Evolutionary conservation across 192 early-diverging fungal species (phyloP).

Genomic region (Linnemannia exigua): DNA sequence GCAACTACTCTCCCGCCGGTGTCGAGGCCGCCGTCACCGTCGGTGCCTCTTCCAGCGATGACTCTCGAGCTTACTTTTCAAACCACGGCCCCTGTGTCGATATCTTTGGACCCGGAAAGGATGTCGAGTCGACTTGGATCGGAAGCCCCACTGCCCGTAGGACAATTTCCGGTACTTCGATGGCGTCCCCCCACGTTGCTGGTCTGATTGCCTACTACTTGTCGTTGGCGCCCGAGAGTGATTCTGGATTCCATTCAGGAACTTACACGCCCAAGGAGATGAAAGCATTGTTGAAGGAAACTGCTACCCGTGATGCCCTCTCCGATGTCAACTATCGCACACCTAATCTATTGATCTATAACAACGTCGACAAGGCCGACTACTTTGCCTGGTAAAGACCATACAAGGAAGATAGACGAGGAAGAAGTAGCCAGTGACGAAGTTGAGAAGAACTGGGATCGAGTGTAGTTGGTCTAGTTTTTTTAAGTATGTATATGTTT

Average conservation of each 20-base stretch:
- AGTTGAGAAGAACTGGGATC: neutral
- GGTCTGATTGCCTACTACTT: slow-evolving; percentile 86
- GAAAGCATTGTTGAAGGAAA: slow-evolving; percentile 68
- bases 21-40: slow-evolving; percentile 83
- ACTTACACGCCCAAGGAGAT: slow-evolving; percentile 68
- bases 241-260: slow-evolving; percentile 46
- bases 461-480: neutral
- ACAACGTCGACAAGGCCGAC: slow-evolving; percentile 39
- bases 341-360: slow-evolving; percentile 77
- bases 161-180: slow-evolving; percentile 93
- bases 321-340: slow-evolving; percentile 61
- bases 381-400: slow-evolving; percentile 47
- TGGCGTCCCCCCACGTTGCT: slow-evolving; percentile 92
- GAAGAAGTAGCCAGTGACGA: neutral
- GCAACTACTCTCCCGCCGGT: slow-evolving; percentile 86
- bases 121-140: slow-evolving; percentile 70
- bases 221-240: slow-evolving; percentile 57
- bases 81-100: slow-evolving; percentile 91
- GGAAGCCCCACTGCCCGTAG: slow-evolving; percentile 81
- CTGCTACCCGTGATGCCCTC: slow-evolving; percentile 69
- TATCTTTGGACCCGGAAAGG: slow-evolving; percentile 93
- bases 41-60: slow-evolving; percentile 87
- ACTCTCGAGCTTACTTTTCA: slow-evolving; percentile 87
- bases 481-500: neutral
- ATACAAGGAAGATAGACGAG: neutral